phyloP scores from a whole-genome alignment of 352 stramenopile genomes.

The Globisporangium paddicum region DNA sequence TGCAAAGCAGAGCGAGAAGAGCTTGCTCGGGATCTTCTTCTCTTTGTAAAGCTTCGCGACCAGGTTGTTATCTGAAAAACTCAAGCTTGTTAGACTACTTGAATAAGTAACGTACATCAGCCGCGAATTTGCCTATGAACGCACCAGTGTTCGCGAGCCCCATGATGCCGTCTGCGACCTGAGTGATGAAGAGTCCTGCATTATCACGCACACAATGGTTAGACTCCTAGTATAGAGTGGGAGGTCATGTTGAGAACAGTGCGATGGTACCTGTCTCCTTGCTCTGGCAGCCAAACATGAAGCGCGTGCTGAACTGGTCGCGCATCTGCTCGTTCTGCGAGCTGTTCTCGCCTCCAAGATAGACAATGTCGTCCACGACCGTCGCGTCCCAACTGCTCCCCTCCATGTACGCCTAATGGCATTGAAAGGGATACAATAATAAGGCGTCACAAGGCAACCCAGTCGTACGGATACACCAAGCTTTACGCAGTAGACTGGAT shows the following conservation, averaged over 20 bases:
- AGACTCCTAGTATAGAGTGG: too few relatives aligned
- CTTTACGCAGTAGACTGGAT: too few relatives aligned
- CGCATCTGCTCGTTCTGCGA: slow-evolving; percentile 43
- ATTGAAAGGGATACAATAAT: not conserved
- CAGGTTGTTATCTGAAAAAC: slow-evolving; percentile 48
- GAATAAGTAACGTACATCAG: too few relatives aligned
- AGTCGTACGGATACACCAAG: not conserved
- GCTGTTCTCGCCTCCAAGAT: slow-evolving; percentile 56
- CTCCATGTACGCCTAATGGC: slow-evolving; percentile 72
- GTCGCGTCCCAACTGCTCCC: slow-evolving; percentile 80
- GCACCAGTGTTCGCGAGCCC: slow-evolving; percentile 61
- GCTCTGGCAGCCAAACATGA: slow-evolving; percentile 78
- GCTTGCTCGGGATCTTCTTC: slow-evolving; percentile 76
- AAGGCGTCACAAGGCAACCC: not conserved
- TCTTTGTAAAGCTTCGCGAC: slow-evolving; percentile 69
- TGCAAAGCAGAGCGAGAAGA: slow-evolving; percentile 79
- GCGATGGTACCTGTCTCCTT: slow-evolving; percentile 65
- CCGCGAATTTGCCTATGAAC: too few relatives aligned
- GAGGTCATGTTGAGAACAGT: too few relatives aligned
- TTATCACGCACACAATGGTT: not conserved
- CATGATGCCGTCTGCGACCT: slow-evolving; percentile 85
- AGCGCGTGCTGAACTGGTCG: slow-evolving; percentile 63
- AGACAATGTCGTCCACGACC: slow-evolving; percentile 80
- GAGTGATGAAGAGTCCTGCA: slow-evolving; percentile 66
- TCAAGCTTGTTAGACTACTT: not conserved